phyloP scores from a whole-genome alignment of 1,139 yeast species.

The Kodamaea anthophila region DNA sequence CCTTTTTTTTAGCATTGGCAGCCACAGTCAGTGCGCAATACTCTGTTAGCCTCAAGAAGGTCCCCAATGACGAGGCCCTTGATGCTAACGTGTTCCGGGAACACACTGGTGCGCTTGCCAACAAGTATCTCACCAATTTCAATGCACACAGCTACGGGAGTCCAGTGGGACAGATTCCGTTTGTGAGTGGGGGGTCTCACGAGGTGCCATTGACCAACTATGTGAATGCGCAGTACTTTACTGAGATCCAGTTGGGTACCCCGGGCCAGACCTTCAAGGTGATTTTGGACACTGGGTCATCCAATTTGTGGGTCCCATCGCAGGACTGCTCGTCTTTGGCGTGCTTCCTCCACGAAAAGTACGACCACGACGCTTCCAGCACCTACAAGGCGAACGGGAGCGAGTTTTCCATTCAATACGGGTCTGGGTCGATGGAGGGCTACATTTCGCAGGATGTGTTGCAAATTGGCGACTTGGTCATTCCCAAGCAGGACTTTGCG shows the following conservation, averaged over 20 bases:
- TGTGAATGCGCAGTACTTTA: constrained; percentile 88
- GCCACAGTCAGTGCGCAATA: constrained; percentile 52
- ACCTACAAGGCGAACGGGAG: constrained; percentile 83
- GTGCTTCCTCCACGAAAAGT: constrained; percentile 86
- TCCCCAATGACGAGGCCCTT: constrained; percentile 56
- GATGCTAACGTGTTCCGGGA: constrained; percentile 54
- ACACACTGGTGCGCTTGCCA: constrained; percentile 64
- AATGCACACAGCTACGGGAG: constrained; percentile 30
- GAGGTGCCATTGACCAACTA: constrained; percentile 86
- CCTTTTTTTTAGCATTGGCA: constrained; percentile 29
- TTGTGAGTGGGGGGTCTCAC: constrained; percentile 39
- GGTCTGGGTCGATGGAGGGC: constrained; percentile 90
- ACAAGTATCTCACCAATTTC: constrained; percentile 60
- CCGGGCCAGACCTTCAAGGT: constrained; percentile 92
- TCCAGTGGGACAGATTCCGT: constrained; percentile 39
- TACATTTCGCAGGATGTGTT: constrained; percentile 81
- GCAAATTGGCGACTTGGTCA: constrained; percentile 73
- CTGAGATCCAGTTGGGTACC: constrained; percentile 85
- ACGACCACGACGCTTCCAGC: constrained; percentile 73
- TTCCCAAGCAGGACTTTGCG: constrained; percentile 87
- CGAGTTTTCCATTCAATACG: constrained; percentile 79
- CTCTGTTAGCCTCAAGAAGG: constrained; percentile 57
- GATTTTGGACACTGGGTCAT: constrained; percentile 89
- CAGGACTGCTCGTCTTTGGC: constrained; percentile 87
- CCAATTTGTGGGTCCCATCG: constrained; percentile 95